Evolutionary conservation across 345 rosid genomes (phyloP), one percentile per base, ranked within the genome.

Genomic region (Litchi chinensis): DNA sequence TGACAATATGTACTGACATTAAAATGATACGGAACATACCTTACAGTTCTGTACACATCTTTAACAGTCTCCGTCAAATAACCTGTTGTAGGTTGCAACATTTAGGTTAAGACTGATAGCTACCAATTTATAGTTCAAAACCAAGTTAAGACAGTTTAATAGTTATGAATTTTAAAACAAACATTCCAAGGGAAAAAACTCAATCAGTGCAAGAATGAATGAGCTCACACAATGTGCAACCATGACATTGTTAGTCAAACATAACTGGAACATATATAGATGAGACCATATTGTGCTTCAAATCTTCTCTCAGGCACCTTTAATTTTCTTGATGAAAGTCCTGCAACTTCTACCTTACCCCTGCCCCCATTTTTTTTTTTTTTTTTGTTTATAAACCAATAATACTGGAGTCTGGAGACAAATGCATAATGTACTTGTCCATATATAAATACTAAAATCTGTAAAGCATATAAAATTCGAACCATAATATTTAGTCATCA

Each of bases 21-120:
- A 46, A 39, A 66, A 62, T 15, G 24, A n/a, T 76, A 63, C 4
- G 57, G 1, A 64, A 44, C 21, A 22, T 78, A 83, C 88, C 87
- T 82, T 69, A 85, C 70, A 62, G 76, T 75, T 82, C 64, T 76
- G 79, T 81, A 87, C 11, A 82, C 60, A 74, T 82, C 90, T 43
- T 71, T 60, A 65, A 78, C 10, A 52, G 74, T 78, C 84, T 87
- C 90, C 54, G 12, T 24, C 76, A 85, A 80, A 65, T 82, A 83
- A 60, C 88, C 90, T 87, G 86, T 44, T 69, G 78, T 54, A 80
- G 73, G 76, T 48, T 19, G 70, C 60, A 80, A 32, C 10, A 54
- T 71, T 79, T 52, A 74, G 69, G 64, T 59, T 66, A 65, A 48
- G 65, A 76, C 32, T 40, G 32, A 50, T 24, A 18, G 5, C 41